A percentile compares a stretch with the other conserved stretches of the same genome.
Conservation (phyloP, 441 rosid species). For the Dalechampia spathulata region DNA sequence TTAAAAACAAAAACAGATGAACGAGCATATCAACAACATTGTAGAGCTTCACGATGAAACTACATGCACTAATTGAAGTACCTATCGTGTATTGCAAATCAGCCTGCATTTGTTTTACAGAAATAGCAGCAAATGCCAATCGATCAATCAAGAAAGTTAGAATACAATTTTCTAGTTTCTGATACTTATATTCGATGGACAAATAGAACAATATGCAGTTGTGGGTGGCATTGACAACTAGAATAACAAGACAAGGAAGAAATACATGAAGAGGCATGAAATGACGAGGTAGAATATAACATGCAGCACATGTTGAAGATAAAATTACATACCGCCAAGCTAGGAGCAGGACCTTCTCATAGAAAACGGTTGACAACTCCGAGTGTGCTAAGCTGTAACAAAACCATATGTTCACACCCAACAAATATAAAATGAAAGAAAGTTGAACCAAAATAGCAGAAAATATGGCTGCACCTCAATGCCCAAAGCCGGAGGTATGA, state of each 20-base stretch:
- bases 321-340: constrained; percentile 83
- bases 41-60: too few relatives aligned
- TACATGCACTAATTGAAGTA: too few relatives aligned
- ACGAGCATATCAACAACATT: not conserved
- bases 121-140: not conserved
- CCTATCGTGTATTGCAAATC: too few relatives aligned
- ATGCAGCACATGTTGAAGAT: not conserved
- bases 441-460: not conserved
- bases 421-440: constrained; percentile 5
- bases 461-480: constrained; percentile 46
- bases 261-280: not conserved
- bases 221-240: not conserved
- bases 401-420: constrained; percentile 18
- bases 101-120: not conserved
- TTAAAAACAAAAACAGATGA: not conserved
- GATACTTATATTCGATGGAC: not conserved
- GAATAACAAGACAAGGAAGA: not conserved
- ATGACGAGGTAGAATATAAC: not conserved
- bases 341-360: constrained; percentile 90
- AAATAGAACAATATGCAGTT: not conserved
- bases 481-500: constrained; percentile 99
- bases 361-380: constrained; percentile 91
- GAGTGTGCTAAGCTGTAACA: constrained; percentile 90
- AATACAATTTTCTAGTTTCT: not conserved
- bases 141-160: not conserved